These are phyloP conservation scores for Panus rudis DNA, from an alignment of 768 basidiomycete species.

Conservation along the genomic window DNA sequence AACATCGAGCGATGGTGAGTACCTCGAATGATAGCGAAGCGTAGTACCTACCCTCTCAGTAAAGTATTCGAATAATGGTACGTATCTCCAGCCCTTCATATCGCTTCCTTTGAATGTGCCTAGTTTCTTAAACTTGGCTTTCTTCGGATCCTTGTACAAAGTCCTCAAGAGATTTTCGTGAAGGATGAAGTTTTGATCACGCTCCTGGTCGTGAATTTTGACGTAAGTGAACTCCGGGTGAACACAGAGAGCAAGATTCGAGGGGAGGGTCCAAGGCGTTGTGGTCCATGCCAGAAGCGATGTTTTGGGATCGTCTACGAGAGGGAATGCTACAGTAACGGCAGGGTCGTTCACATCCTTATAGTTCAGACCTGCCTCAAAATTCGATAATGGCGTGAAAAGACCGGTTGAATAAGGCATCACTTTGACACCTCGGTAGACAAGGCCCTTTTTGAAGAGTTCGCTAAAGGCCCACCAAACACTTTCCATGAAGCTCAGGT, in stretches of 20 bases:
- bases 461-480: constrained; percentile 99
- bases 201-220: constrained; percentile 91
- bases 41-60: constrained; percentile 70
- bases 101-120: constrained; percentile 84
- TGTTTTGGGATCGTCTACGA: constrained; percentile 89
- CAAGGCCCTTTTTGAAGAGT: constrained; percentile 86
- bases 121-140: constrained; percentile 91
- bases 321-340: constrained; percentile 90
- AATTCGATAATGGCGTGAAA: constrained; percentile 94
- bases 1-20: background rate
- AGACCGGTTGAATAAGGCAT: constrained; percentile 99
- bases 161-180: constrained; percentile 82
- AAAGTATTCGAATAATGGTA: constrained; percentile 95
- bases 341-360: constrained; percentile 86
- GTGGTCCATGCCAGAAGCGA: constrained; percentile 97
- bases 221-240: constrained; percentile 94
- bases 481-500: constrained; percentile 90
- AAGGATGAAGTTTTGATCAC: constrained; percentile 84
- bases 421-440: constrained; percentile 89
- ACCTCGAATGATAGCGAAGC: background rate
- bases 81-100: constrained; percentile 94
- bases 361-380: constrained; percentile 91
- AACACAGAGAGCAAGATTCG: constrained; percentile 91
- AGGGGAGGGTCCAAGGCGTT: constrained; percentile 97
- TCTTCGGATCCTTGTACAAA: constrained; percentile 94